Evolutionary conservation across 2,329 filamentous ascomycete species (phyloP).

Genomic region (Diaporthe sp.): DNA sequence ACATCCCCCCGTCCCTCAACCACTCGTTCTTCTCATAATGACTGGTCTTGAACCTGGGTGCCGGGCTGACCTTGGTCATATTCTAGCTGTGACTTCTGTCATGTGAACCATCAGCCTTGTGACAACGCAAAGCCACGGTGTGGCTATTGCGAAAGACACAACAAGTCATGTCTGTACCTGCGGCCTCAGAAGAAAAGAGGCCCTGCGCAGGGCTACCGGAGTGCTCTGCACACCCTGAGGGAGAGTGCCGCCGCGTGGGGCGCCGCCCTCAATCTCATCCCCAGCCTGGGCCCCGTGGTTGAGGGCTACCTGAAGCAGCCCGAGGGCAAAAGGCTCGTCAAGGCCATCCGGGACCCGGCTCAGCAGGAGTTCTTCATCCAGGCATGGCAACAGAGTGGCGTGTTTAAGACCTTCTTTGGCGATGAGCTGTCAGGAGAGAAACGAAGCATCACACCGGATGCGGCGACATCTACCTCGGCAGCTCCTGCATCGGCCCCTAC

Average conservation of each 20-base stretch:
- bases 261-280: slow-evolving; percentile 52
- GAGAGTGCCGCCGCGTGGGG: slow-evolving; percentile 57
- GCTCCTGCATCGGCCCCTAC: slow-evolving; percentile 5
- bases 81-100: slow-evolving; percentile 61
- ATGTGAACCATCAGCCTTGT: slow-evolving; percentile 62
- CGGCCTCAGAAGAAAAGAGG: slow-evolving; percentile 56
- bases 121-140: slow-evolving; percentile 62
- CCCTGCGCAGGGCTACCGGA: slow-evolving; percentile 55
- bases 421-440: slow-evolving; percentile 42
- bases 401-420: slow-evolving; percentile 52
- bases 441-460: slow-evolving; percentile 32
- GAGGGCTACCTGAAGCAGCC: slow-evolving; percentile 52
- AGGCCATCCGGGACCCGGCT: slow-evolving; percentile 52
- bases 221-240: slow-evolving; percentile 54
- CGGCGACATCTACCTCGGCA: slow-evolving; percentile 8
- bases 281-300: slow-evolving; percentile 52
- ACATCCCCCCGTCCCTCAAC: background rate
- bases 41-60: background rate
- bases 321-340: slow-evolving; percentile 48
- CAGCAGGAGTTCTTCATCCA: slow-evolving; percentile 54
- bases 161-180: slow-evolving; percentile 54
- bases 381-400: slow-evolving; percentile 53
- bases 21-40: background rate
- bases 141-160: slow-evolving; percentile 58
- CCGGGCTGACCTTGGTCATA: slow-evolving; percentile 41